These are phyloP conservation scores for Staphylotrichum longicolle DNA, from an alignment of 495 filamentous ascomycete species.

Conservation along the genomic window DNA sequence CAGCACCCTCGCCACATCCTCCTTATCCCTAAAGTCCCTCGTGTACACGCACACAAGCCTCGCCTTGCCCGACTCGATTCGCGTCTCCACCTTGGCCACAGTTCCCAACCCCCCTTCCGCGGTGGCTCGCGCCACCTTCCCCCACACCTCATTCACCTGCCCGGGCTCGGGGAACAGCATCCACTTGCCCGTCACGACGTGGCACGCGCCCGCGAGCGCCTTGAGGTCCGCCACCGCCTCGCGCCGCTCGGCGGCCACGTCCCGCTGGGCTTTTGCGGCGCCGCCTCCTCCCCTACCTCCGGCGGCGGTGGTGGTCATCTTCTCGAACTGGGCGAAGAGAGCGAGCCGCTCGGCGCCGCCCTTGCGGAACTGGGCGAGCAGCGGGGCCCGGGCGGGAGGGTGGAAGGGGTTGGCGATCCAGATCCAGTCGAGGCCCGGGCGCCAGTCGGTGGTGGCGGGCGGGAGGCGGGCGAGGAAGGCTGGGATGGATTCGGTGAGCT, in stretches of 20 bases:
- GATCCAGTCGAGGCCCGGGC: constrained; percentile 58
- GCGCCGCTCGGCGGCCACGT: constrained; percentile 51
- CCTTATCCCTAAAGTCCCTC: constrained; percentile 62
- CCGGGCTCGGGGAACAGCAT: constrained; percentile 67
- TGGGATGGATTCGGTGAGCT: constrained; percentile 57
- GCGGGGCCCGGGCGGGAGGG: constrained; percentile 24
- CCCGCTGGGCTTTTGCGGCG: background rate
- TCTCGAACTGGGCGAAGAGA: constrained; percentile 31
- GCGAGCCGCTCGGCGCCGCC: constrained; percentile 40
- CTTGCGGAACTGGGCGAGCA: constrained; percentile 25
- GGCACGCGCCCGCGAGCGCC: constrained; percentile 46
- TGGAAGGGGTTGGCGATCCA: constrained; percentile 58
- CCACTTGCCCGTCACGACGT: constrained; percentile 53
- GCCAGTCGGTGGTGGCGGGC: constrained; percentile 54
- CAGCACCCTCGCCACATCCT: constrained; percentile 67
- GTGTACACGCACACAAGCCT: constrained; percentile 77
- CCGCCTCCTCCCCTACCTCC: background rate
- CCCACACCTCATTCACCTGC: constrained; percentile 64
- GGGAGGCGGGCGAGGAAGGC: constrained; percentile 65
- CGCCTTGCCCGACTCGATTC: constrained; percentile 36
- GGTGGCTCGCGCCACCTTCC: constrained; percentile 59
- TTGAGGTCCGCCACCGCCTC: constrained; percentile 54
- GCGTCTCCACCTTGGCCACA: constrained; percentile 65
- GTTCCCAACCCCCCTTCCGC: constrained; percentile 63
- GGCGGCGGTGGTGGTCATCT: constrained; percentile 23